phyloP scores from a whole-genome alignment of 1,284 basidiomycete species.

The Cutaneotrichosporon daszewskae region DNA sequence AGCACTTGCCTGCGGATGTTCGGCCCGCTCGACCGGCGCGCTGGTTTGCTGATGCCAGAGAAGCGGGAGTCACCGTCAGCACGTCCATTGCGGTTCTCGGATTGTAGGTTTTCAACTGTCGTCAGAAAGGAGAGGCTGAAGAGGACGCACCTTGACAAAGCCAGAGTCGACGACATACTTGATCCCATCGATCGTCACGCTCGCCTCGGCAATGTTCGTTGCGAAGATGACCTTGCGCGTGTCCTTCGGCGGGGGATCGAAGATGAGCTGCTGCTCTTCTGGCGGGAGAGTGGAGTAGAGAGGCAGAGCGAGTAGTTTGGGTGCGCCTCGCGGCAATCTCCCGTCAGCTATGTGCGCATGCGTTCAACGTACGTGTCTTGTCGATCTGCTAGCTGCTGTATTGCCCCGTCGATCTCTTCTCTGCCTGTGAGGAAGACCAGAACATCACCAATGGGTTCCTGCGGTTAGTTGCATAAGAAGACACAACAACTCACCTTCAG shows the following conservation, averaged over 20 bases:
- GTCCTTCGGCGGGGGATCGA: conserved; percentile 66
- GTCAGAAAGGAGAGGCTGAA: conserved; percentile 3
- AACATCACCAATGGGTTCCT: conserved; percentile 72
- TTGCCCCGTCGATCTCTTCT: conserved; percentile 87
- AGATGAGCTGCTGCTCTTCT: conserved; percentile 79
- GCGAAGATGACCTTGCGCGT: conserved; percentile 84
- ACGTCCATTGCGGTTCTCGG: conserved; percentile 75
- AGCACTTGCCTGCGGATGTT: conserved; percentile 83
- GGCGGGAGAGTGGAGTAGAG: conserved; percentile 82
- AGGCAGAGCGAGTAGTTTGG: conserved; percentile 63
- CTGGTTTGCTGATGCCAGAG: conserved; percentile 77
- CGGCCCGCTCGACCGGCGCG: conserved; percentile 85
- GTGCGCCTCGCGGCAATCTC: conserved; percentile 62
- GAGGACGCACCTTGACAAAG: conserved; percentile 76
- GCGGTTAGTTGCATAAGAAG: conserved; percentile 44
- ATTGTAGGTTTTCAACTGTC: conserved; percentile 74
- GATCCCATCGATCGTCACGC: conserved; percentile 92
- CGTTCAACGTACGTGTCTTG: conserved; percentile 59
- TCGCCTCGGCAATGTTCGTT: conserved; percentile 96
- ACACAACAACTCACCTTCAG: conserved; percentile 55
- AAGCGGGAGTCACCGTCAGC: conserved; percentile 70
- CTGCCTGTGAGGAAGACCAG: conserved; percentile 93
- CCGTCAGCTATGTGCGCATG: conserved; percentile 16
- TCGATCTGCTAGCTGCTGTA: conserved; percentile 74
- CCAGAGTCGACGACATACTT: conserved; percentile 93